Evolutionary conservation across 163 green algal species (phyloP).

Genomic region (Prototheca wickerhamii): DNA sequence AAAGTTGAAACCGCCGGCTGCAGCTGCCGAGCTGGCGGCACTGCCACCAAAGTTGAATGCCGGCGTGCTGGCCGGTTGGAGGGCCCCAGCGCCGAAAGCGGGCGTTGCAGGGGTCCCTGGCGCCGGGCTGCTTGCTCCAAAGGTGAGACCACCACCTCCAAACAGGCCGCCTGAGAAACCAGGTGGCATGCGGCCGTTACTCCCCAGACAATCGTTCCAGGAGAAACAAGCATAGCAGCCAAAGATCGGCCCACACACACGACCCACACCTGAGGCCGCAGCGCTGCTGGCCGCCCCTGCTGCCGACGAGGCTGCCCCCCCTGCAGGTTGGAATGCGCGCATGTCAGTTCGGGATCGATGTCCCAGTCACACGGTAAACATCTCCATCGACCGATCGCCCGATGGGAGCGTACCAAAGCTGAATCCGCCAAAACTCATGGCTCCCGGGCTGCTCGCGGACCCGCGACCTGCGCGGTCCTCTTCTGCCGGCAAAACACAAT

Average conservation of each 20-base stretch:
- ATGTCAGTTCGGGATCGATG: neutral
- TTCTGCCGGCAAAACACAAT: no score
- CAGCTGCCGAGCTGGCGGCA: neutral
- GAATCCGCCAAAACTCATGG: conserved; percentile 3
- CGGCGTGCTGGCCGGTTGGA: conserved; percentile 17
- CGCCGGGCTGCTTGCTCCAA: conserved; percentile 2
- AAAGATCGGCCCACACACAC: neutral
- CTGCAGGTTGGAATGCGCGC: neutral
- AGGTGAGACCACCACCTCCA: neutral
- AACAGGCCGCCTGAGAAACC: neutral
- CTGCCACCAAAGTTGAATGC: conserved; percentile 8
- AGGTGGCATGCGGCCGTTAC: neutral
- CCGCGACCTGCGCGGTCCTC: neutral
- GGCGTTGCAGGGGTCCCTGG: neutral
- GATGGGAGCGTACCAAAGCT: neutral
- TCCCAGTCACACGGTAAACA: neutral
- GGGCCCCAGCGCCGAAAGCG: conserved; percentile 1
- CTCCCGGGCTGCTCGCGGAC: neutral
- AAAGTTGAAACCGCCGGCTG: neutral
- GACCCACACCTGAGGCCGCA: neutral
- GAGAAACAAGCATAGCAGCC: no score
- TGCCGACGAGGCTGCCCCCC: neutral
- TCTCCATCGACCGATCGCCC: neutral
- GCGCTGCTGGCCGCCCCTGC: neutral
- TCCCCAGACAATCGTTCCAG: no score